Percentiles rank a stretch among this genome's conserved stretches.
Evolutionary conservation across 257 asterid genomes (phyloP).

Genomic region (Pogostemon cablin): DNA sequence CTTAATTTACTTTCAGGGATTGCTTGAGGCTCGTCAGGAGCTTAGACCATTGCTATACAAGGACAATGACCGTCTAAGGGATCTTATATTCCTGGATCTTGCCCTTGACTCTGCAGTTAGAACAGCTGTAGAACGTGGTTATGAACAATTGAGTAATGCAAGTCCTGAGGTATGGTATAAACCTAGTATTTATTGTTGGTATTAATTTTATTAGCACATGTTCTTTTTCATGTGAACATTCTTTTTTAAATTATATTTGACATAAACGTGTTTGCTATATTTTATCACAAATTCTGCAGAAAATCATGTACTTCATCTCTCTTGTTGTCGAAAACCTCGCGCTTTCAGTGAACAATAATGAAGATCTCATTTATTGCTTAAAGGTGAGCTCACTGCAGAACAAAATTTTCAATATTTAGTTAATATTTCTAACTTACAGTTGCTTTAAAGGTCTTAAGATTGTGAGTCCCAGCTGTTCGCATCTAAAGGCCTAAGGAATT

Average conservation of each 20-base stretch:
- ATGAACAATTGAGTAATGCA: conserved; percentile 78
- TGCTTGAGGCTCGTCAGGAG: conserved; percentile 97
- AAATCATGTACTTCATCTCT: conserved; percentile 86
- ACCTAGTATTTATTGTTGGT: not conserved
- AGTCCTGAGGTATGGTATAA: conserved; percentile 71
- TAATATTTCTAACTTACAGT: conserved; percentile 24
- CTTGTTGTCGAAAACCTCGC: conserved; percentile 89
- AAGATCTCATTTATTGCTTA: conserved; percentile 87
- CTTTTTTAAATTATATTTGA: conserved; percentile 22
- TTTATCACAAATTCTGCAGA: conserved; percentile 54
- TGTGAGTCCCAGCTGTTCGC: conserved; percentile 1
- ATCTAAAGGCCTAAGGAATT: conserved; percentile 7
- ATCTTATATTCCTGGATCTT: conserved; percentile 88
- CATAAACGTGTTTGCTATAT: conserved; percentile 22
- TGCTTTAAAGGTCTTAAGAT: conserved; percentile 22
- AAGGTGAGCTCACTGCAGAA: conserved; percentile 60
- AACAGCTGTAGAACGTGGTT: conserved; percentile 96
- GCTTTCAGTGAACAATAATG: conserved; percentile 82
- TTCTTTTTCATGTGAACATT: not conserved
- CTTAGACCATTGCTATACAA: conserved; percentile 84
- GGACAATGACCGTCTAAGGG: conserved; percentile 83
- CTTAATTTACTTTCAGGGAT: conserved; percentile 57
- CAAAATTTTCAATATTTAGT: conserved; percentile 8
- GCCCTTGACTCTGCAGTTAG: conserved; percentile 97
- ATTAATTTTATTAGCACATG: not conserved